Percentiles rank a stretch among this genome's conserved stretches.
These are phyloP conservation scores for Fomitopsis pinicola DNA, from an alignment of 1,284 basidiomycete genomes.

Conservation along the genomic window DNA sequence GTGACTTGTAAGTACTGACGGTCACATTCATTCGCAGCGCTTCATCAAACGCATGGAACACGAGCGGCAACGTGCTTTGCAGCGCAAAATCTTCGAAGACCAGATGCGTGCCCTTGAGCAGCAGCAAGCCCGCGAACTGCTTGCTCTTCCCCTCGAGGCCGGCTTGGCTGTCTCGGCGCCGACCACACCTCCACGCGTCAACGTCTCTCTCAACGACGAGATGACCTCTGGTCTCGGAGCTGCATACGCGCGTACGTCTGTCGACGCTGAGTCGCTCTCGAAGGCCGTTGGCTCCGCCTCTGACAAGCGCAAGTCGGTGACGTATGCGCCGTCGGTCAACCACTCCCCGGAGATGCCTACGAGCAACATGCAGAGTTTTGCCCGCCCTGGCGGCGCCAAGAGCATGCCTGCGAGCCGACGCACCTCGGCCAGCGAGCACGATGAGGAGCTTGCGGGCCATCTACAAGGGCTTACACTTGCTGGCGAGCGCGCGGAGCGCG, in stretches of 20 bases:
- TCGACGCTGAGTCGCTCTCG: conserved; percentile 57
- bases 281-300: conserved; percentile 59
- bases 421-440: conserved; percentile 74
- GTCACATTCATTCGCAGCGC: conserved; percentile 45
- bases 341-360: conserved; percentile 62
- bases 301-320: conserved; percentile 82
- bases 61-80: conserved; percentile 79
- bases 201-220: conserved; percentile 49
- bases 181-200: conserved; percentile 77
- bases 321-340: conserved; percentile 74
- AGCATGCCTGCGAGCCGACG: conserved; percentile 86
- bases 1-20: conserved; percentile 10
- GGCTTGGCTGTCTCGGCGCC: conserved; percentile 76
- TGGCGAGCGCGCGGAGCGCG: conserved; percentile 47
- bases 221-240: conserved; percentile 36
- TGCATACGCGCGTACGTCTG: conserved; percentile 40
- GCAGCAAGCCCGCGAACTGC: conserved; percentile 82
- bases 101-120: conserved; percentile 91
- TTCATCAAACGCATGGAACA: conserved; percentile 89
- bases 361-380: conserved; percentile 42
- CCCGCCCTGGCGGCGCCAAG: conserved; percentile 69
- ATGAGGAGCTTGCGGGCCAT: conserved; percentile 74
- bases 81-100: conserved; percentile 89
- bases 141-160: conserved; percentile 64
- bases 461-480: conserved; percentile 63